phyloP scores from a whole-genome alignment of 2,329 filamentous ascomycete species.

The Chrysoporthe deuterocubensis region DNA sequence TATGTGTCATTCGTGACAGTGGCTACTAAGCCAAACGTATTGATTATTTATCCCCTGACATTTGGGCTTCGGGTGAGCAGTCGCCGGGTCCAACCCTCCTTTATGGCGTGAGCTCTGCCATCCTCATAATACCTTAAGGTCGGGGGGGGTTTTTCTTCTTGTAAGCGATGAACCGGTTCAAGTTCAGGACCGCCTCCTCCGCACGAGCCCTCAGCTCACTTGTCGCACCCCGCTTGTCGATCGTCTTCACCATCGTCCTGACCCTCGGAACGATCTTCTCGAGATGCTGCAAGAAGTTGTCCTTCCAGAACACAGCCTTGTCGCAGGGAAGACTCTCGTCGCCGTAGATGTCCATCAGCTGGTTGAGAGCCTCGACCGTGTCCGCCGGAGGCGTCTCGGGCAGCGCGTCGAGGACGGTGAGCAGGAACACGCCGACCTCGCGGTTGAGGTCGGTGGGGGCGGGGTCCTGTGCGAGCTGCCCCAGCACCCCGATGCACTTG shows the following conservation, averaged over 20 bases:
- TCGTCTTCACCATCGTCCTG: slow-evolving; percentile 59
- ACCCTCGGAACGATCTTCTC: slow-evolving; percentile 58
- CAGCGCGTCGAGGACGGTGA: slow-evolving; percentile 56
- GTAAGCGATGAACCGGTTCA: slow-evolving; percentile 65
- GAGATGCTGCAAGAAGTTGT: slow-evolving; percentile 62
- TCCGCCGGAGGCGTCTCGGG: slow-evolving; percentile 61
- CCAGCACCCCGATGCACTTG: slow-evolving; percentile 69
- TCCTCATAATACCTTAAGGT: neutral
- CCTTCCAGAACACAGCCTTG: slow-evolving; percentile 66
- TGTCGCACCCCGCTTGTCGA: slow-evolving; percentile 61
- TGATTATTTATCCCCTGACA: neutral
- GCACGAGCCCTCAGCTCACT: slow-evolving; percentile 61
- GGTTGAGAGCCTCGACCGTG: slow-evolving; percentile 66
- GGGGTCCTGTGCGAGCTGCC: slow-evolving; percentile 62
- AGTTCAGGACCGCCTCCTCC: slow-evolving; percentile 65
- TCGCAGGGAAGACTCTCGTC: slow-evolving; percentile 64
- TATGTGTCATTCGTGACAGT: neutral
- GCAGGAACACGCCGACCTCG: slow-evolving; percentile 66
- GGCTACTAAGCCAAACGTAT: neutral
- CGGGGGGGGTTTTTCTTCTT: slow-evolving; percentile 61
- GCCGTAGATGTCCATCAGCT: slow-evolving; percentile 69
- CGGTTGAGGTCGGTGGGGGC: slow-evolving; percentile 59
- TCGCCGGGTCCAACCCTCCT: too few species aligned
- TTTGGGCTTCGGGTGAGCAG: too few species aligned
- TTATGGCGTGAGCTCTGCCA: too few species aligned